These are phyloP conservation scores for Mucor saturninus DNA, from an alignment of 371 early-diverging fungal species.

Conservation along the genomic window DNA sequence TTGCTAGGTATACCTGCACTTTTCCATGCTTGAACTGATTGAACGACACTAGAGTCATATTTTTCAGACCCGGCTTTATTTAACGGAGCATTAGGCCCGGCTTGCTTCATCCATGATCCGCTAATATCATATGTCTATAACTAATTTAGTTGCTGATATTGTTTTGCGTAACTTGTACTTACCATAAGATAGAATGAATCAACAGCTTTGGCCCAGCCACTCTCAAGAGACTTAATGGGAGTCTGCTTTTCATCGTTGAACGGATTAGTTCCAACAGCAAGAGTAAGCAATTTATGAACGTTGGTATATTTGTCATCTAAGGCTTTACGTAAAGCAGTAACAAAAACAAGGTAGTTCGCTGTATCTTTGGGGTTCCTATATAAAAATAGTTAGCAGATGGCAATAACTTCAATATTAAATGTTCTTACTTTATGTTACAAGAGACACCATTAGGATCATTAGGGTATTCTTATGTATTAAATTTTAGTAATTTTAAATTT, in stretches of 20 bases:
- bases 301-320: slow-evolving; percentile 53
- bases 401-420: background rate
- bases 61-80: slow-evolving; percentile 39
- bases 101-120: slow-evolving; percentile 64
- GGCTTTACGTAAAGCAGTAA: slow-evolving; percentile 65
- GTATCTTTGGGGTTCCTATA: slow-evolving; percentile 53
- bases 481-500: background rate
- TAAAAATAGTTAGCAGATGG: background rate
- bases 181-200: slow-evolving; percentile 70
- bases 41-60: slow-evolving; percentile 47
- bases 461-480: slow-evolving; percentile 37
- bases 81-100: slow-evolving; percentile 71
- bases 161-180: slow-evolving; percentile 1
- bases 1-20: slow-evolving; percentile 61
- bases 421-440: slow-evolving; percentile 39
- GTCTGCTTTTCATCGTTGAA: slow-evolving; percentile 52
- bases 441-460: slow-evolving; percentile 42
- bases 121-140: slow-evolving; percentile 36
- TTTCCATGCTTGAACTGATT: slow-evolving; percentile 58
- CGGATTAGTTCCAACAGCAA: slow-evolving; percentile 70
- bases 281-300: slow-evolving; percentile 63
- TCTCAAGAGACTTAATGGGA: slow-evolving; percentile 47
- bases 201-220: slow-evolving; percentile 59
- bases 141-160: slow-evolving; percentile 23
- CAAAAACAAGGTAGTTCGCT: slow-evolving; percentile 47